Base-by-base conservation (phyloP, 352 stramenopile genomes). In the Phytopythium kandeliae region DNA sequence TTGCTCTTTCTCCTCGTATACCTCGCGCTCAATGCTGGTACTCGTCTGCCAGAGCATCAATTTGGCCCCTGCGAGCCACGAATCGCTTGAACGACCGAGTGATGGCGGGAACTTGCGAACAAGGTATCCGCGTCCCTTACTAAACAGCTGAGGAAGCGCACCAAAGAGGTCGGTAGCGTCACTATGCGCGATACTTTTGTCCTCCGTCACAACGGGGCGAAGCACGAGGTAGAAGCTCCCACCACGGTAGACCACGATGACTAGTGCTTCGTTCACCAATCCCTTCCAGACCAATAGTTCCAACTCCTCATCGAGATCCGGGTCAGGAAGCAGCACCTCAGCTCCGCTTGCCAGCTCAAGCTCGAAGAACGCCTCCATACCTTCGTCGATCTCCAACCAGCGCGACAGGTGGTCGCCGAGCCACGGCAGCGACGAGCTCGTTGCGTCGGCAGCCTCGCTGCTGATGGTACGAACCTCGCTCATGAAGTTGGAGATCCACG, bases 231-330 rank as follows among this genome's bases (percentile, higher is more conserved):
- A 85, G 36, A 88, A 85, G 38, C 65, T 81, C 11, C 64, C 60
- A 4, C 57, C 56, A 21, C 70, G 62, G 17, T 84, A 88, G 28
- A 85, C 58, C 7, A 86, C 53, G 3, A 83, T 62, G 24, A 88
- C 45, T n/a, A 85, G 19, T 2, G 62, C 62, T n/a, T 68, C 54
- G 34, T 88, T 58, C 3, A 88, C 67, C 17, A 86, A 62, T 10
- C 77, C 74, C 48, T 81, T 81, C 77, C 77, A 86, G 0, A 86
- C 53, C 37, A 88, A 3, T 31, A 88, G 54, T 4, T 74, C 69
- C 3, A 82, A 25, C 0, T 57, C 52, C 15, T 62, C 54, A 10
- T 58, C 31, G 30, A 48, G 33, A 21, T 62, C 51, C 5, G 55
- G 50, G 5, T 45, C 33, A 4, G n/a, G 30, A 5, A 51, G n/a